Evolutionary conservation across 345 rosid genomes (phyloP).

Genomic region (Anastatica hierochuntica): DNA sequence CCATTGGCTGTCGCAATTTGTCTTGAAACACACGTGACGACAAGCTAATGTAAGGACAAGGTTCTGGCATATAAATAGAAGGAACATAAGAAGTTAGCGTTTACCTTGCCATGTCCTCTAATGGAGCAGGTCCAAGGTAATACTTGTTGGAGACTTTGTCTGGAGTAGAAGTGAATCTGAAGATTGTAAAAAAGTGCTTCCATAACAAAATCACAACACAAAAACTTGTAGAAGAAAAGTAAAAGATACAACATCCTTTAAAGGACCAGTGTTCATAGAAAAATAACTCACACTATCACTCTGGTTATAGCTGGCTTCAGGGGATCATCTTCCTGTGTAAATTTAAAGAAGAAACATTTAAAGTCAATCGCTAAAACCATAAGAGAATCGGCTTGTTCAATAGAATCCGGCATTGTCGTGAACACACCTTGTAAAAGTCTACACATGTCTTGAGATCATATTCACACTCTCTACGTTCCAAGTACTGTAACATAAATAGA

Average conservation of each 20-base stretch:
- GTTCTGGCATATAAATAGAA: not conserved
- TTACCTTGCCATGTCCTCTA: conserved; percentile 92
- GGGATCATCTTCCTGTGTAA: conserved; percentile 54
- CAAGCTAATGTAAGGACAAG: not conserved
- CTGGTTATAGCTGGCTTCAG: conserved; percentile 52
- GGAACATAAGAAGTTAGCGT: not conserved
- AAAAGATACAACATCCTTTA: not conserved
- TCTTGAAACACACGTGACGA: conserved; percentile 24
- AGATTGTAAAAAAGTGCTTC: not conserved
- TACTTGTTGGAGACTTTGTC: conserved; percentile 78
- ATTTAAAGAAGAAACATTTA: not conserved
- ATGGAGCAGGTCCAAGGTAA: conserved; percentile 89
- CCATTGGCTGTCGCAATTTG: conserved; percentile 97
- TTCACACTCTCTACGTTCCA: conserved; percentile 92
- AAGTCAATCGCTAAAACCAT: not conserved
- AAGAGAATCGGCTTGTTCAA: not conserved
- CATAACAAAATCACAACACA: not conserved
- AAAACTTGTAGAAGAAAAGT: not conserved
- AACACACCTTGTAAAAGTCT: conserved; percentile 65
- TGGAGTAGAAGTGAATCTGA: conserved; percentile 89
- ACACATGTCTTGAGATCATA: conserved; percentile 68
- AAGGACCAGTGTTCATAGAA: too few species aligned
- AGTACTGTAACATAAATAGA: conserved; percentile 42
- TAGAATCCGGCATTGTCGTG: not conserved
- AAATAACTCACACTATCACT: conserved; percentile 69